A percentile compares a stretch with the other conserved stretches of the same genome.
These are phyloP conservation scores for Pythium chondricola DNA, from an alignment of 352 stramenopile genomes.

Conservation along the genomic window DNA sequence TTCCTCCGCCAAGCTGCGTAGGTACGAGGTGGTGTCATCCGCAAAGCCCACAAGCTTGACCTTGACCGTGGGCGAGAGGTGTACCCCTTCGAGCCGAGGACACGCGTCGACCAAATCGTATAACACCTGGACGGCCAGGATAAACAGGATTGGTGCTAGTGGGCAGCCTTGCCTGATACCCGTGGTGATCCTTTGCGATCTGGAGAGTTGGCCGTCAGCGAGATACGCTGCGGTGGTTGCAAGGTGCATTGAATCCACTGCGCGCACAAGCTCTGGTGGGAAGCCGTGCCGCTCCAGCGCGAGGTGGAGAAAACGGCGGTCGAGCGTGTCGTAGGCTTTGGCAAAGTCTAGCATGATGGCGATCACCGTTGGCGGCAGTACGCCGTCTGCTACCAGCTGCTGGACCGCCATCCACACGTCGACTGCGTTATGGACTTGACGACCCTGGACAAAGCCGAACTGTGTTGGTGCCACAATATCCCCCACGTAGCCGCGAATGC, in stretches of 20 bases:
- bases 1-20: neutral
- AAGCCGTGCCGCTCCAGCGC: neutral
- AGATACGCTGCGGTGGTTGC: slow-evolving; percentile 1
- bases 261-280: neutral
- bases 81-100: neutral
- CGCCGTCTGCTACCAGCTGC: neutral
- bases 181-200: neutral
- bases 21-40: slow-evolving; percentile 4
- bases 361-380: neutral
- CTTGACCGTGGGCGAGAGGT: neutral
- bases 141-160: slow-evolving; percentile 9
- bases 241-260: slow-evolving; percentile 2
- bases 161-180: slow-evolving; percentile 15
- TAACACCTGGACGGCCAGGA: slow-evolving; percentile 1
- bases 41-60: slow-evolving; percentile 2
- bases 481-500: neutral
- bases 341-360: slow-evolving; percentile 10
- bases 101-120: neutral
- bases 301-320: neutral
- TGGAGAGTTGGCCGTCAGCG: neutral
- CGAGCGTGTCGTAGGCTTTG: slow-evolving; percentile 13
- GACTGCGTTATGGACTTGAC: slow-evolving; percentile 8
- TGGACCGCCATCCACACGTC: slow-evolving; percentile 6
- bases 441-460: slow-evolving; percentile 8
- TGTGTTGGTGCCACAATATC: neutral